Evolutionary conservation across 495 filamentous ascomycete species (phyloP).

Genomic region (Talaromyces nanjingensis): DNA sequence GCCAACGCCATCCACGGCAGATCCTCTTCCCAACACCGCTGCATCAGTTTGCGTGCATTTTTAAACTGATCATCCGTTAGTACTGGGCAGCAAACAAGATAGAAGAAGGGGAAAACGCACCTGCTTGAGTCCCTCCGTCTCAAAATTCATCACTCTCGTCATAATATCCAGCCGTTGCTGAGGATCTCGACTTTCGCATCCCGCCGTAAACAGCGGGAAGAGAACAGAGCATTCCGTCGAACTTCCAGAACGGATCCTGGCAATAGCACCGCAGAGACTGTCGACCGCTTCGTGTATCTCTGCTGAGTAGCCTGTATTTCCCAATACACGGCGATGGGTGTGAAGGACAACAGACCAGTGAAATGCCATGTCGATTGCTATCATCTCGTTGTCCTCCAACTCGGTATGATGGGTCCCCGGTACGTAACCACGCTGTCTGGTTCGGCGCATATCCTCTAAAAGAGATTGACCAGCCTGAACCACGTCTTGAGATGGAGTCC

Average conservation of each 20-base stretch:
- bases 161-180: constrained; percentile 54
- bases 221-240: constrained; percentile 70
- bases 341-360: constrained; percentile 76
- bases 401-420: constrained; percentile 28
- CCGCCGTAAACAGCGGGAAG: constrained; percentile 81
- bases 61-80: constrained; percentile 24
- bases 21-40: constrained; percentile 36
- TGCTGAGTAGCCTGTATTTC: constrained; percentile 43
- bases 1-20: constrained; percentile 37
- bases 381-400: constrained; percentile 47
- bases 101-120: constrained; percentile 23
- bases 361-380: constrained; percentile 74
- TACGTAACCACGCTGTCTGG: constrained; percentile 25
- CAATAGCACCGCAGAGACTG: constrained; percentile 54
- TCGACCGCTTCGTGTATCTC: constrained; percentile 59
- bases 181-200: constrained; percentile 59
- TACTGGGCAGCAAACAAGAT: not conserved
- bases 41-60: constrained; percentile 38
- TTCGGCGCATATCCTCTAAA: constrained; percentile 39
- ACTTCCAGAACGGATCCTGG: constrained; percentile 56
- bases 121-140: constrained; percentile 73
- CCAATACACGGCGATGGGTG: constrained; percentile 66
- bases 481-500: constrained; percentile 51
- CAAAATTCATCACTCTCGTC: constrained; percentile 60
- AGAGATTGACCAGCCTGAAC: constrained; percentile 49